phyloP scores from a whole-genome alignment of 192 early-diverging fungal species.

The Backusella mclennaniae region DNA sequence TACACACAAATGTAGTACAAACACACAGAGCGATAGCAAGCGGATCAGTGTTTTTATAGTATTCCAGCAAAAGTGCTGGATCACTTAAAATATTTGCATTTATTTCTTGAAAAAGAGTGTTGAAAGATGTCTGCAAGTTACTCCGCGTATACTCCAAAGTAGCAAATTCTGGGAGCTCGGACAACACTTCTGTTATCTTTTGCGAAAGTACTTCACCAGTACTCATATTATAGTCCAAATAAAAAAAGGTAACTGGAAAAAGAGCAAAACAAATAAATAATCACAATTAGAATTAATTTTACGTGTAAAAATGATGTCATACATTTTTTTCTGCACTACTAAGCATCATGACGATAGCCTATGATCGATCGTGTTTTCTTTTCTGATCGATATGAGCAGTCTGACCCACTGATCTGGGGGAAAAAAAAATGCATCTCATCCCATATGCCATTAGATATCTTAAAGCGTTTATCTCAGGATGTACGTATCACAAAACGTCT shows the following conservation, averaged over 20 bases:
- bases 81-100: background rate
- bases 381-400: background rate
- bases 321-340: background rate
- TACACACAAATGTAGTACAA: conserved; percentile 17
- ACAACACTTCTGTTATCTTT: background rate
- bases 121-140: background rate
- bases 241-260: background rate
- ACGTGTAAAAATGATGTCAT: background rate
- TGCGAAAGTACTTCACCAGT: background rate
- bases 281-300: background rate
- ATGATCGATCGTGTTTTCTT: background rate
- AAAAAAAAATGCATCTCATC: background rate
- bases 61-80: background rate
- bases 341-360: background rate
- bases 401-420: background rate
- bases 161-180: background rate
- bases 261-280: background rate
- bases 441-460: background rate
- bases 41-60: conserved; percentile 34
- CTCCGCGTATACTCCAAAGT: background rate
- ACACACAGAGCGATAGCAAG: conserved; percentile 33
- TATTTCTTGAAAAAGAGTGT: background rate
- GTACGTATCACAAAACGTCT: no score
- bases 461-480: background rate
- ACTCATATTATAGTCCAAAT: background rate